Evolutionary conservation across 805 yeast species (phyloP), one percentile per base, ranked within the genome.

Genomic region (Zygotorulaspora florentina): DNA sequence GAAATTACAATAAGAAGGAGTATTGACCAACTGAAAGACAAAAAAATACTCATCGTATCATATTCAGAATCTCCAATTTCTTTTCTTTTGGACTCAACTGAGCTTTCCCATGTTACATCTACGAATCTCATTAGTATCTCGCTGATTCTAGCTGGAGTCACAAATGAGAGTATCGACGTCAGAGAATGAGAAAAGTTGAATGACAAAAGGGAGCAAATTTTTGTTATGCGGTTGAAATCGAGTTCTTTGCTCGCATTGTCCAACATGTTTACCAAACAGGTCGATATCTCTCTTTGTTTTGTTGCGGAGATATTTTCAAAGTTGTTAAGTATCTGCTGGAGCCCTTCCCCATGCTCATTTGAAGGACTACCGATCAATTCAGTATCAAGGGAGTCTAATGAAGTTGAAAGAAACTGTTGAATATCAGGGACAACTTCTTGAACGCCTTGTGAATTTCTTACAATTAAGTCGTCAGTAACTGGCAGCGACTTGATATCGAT

Each of bases 1-100:
- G 63, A 64, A n/a, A 73, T 56, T 13, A 68, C 57, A 2, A 69
- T 54, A 8, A 80, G 53, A 34, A 82, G 68, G 31, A 82, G 58
- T 20, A 84, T 56, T 1, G 81, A 67, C 38, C 79, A 71, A 1
- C 95, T 89, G 61, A 83, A 81, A 33, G 85, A 81, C 1, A 87
- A 70, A 56, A 81, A 85, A 11, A 72, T 64, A 30, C 85, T 93
- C 60, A 83, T 88, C 50, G 76, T 77, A 52, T 78, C 76, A 46
- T 72, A 71, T 43, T 79, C 85, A 48, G 72, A 59, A 33, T 64
- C 59, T 37, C 62, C 62, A 36, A 48, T 26, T 29, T 47, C 50
- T 23, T 55, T 51, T 13, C 36, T 46, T 25, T 48, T 55, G 6
- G 41, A 26, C 11, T 45, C 41, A 2, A 52, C 46, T 10, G 48